Conservation (phyloP, 1,284 basidiomycete species). For the Trichosporon faecale region DNA sequence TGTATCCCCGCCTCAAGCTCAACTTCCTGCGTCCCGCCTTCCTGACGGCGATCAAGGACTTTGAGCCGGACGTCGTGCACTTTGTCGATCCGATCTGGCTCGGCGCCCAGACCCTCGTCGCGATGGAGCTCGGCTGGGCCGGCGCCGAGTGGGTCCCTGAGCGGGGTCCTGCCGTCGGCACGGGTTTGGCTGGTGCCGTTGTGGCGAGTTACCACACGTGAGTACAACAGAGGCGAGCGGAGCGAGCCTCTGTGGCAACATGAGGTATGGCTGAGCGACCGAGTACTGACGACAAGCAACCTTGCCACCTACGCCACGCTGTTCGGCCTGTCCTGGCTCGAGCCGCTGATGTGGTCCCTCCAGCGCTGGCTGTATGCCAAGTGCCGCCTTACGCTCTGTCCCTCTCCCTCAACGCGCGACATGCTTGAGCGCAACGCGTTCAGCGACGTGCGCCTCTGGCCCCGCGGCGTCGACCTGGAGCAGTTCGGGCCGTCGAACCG, state of each 20-base stretch:
- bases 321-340: slow-evolving; percentile 57
- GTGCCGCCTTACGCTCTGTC: slow-evolving; percentile 56
- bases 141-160: slow-evolving; percentile 47
- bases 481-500: slow-evolving; percentile 55
- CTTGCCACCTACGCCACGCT: slow-evolving; percentile 58
- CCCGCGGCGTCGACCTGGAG: slow-evolving; percentile 55
- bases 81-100: slow-evolving; percentile 61
- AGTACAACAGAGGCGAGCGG: slow-evolving; percentile 14
- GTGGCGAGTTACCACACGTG: slow-evolving; percentile 59
- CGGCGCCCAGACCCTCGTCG: slow-evolving; percentile 54
- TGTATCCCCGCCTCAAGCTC: slow-evolving; percentile 59
- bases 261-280: too few relatives aligned
- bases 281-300: slow-evolving; percentile 41
- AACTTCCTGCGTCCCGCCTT: slow-evolving; percentile 61
- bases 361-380: slow-evolving; percentile 50
- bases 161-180: slow-evolving; percentile 45
- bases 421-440: slow-evolving; percentile 56
- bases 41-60: slow-evolving; percentile 53
- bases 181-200: slow-evolving; percentile 53
- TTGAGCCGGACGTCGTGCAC: slow-evolving; percentile 58
- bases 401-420: slow-evolving; percentile 55
- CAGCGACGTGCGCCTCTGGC: slow-evolving; percentile 57
- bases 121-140: slow-evolving; percentile 54
- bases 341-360: slow-evolving; percentile 53
- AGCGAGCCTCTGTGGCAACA: too few relatives aligned